A percentile compares a stretch with the other conserved stretches of the same genome.
Conservation (phyloP, 2,329 filamentous ascomycete species). For the Didymella glomerata region DNA sequence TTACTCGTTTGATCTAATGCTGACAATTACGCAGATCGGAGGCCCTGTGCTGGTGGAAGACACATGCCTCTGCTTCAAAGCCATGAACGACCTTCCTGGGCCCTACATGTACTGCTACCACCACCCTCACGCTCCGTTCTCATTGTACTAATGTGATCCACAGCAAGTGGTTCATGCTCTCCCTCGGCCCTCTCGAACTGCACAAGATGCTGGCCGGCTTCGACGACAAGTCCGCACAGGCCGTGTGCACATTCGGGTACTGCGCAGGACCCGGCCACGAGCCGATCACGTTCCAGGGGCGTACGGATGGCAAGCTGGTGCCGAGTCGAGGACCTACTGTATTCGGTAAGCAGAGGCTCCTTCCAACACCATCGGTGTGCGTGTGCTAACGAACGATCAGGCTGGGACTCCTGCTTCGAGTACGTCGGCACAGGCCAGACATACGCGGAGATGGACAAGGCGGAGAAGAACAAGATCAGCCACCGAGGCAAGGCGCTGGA, state of each 20-base stretch:
- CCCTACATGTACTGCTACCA: conserved; percentile 79
- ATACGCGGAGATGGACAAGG: conserved; percentile 94
- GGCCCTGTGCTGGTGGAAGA: conserved; percentile 95
- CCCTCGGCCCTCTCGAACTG: conserved; percentile 82
- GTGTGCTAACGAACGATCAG: conserved; percentile 56
- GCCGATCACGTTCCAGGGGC: conserved; percentile 88
- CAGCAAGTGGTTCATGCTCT: conserved; percentile 95
- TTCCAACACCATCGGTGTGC: neutral
- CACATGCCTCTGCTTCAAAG: conserved; percentile 91
- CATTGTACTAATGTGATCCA: conserved; percentile 8
- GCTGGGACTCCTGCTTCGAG: conserved; percentile 97
- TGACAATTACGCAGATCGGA: conserved; percentile 64
- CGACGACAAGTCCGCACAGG: conserved; percentile 88
- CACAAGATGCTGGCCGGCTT: conserved; percentile 92
- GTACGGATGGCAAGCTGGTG: conserved; percentile 86
- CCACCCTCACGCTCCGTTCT: neutral
- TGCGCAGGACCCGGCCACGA: conserved; percentile 84
- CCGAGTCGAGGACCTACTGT: conserved; percentile 77
- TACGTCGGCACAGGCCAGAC: conserved; percentile 75
- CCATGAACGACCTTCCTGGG: conserved; percentile 88
- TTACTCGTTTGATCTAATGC: conserved; percentile 11
- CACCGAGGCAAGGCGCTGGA: conserved; percentile 87
- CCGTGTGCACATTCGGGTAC: conserved; percentile 96
- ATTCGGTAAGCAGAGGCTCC: conserved; percentile 73
- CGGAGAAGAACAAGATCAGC: conserved; percentile 88